Conservation (phyloP, 1,284 basidiomycete species). For the Trichosporon inkin region DNA sequence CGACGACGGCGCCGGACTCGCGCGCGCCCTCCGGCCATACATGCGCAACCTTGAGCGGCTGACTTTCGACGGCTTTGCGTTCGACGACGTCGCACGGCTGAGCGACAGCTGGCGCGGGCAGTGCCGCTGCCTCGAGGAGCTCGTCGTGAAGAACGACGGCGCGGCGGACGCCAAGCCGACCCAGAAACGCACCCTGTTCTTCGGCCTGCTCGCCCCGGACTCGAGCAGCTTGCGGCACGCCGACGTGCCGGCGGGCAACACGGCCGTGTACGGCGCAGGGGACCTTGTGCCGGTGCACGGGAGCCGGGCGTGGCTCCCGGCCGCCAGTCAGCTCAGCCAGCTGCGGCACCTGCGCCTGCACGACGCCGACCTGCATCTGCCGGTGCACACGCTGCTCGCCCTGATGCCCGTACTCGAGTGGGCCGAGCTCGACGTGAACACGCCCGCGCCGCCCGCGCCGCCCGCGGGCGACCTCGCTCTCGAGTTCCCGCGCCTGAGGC, state of each 20-base stretch:
- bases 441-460: background rate
- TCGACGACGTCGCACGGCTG: background rate
- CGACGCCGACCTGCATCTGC: slow-evolving; percentile 2
- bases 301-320: background rate
- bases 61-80: background rate
- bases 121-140: background rate
- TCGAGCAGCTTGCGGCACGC: background rate
- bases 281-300: background rate
- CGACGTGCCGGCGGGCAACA: background rate
- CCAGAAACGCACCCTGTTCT: background rate
- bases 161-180: background rate
- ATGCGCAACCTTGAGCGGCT: slow-evolving; percentile 10
- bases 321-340: background rate
- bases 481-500: slow-evolving; percentile 19
- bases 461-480: slow-evolving; percentile 13
- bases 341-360: background rate
- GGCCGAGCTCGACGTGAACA: background rate
- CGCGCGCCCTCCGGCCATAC: background rate
- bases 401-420: background rate
- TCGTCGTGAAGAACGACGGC: background rate
- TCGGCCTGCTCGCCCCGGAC: slow-evolving; percentile 9
- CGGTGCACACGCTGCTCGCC: background rate
- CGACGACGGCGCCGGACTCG: background rate
- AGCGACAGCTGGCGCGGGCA: background rate
- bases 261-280: background rate